Conservation (phyloP, 2,329 filamentous ascomycete genomes). For the Cercospora zeina region DNA sequence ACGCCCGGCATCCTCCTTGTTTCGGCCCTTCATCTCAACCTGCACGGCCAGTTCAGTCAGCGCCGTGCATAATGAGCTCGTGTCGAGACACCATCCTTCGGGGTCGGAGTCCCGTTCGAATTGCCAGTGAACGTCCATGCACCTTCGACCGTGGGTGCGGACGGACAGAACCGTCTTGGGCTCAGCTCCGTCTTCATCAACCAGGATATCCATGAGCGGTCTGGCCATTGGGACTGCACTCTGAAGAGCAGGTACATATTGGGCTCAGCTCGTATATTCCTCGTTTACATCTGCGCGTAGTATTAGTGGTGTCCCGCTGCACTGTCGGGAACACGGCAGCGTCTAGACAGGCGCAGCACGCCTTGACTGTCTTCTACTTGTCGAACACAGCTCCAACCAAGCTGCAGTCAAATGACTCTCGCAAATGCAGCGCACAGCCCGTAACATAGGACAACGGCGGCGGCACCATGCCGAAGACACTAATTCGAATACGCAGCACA, state of each 20-base stretch:
- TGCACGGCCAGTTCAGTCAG: background rate
- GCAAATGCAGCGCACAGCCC: background rate
- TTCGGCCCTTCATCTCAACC: background rate
- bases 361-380: background rate
- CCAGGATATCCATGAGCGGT: background rate
- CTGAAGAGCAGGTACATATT: background rate
- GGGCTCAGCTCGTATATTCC: background rate
- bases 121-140: background rate
- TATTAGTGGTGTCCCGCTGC: background rate
- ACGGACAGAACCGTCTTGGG: background rate
- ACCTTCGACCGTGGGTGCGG: background rate
- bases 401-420: constrained; percentile 1
- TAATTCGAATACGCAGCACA: background rate
- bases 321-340: background rate
- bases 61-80: background rate
- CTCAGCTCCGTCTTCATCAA: background rate
- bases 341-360: background rate
- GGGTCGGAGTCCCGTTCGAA: background rate
- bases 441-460: background rate
- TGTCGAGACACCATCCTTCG: background rate
- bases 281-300: background rate
- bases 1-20: background rate
- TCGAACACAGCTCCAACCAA: background rate
- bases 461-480: background rate
- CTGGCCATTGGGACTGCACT: background rate